Evolutionary conservation across 495 filamentous ascomycete species (phyloP), one percentile per base, ranked within the genome.

Genomic region (Annulohypoxylon moriforme): DNA sequence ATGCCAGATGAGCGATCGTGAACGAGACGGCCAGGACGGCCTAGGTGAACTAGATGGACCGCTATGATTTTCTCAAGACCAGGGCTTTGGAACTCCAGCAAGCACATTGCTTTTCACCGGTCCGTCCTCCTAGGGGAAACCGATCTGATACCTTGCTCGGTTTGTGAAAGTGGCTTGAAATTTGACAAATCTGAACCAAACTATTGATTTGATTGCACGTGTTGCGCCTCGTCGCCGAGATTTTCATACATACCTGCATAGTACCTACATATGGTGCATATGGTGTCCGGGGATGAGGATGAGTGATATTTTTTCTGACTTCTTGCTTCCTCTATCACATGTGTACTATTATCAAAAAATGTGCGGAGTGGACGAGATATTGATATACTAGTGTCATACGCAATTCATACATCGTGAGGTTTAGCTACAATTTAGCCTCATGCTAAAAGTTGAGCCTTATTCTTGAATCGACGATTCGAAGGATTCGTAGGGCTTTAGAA

Each of bases 1-100:
- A 73, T 73, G 70, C 65, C 46, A 73, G 70, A 73, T 73, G 70
- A 61, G 56, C 60, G 70, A 73, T 73, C 70, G 70, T 64, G 64
- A 68, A 38, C 69, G 67, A 64, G 69, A 55, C 44, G 59, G 52
- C 27, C 27, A 29, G 27, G 6, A 29, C 27, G 27, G n/a, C 33
- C 33, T 36, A 36, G 33, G 33, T 59, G 64, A 52, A 49, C 38
- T 38, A 16, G 38, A 34, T 65, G 65, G 64, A 61, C 52, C 60
- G 47, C 38, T 56, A 60, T 3, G 27, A 25, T 68, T 47, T 36
- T 60, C 42, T 46, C 60, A 16, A 58, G 33, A 40, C 22, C 27
- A 36, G n/a, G 10, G 11, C 22, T 53, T 20, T 63, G 16, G 44
- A 46, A 25, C 25, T 64, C 27, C 22, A 60, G 47, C 46, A 68